Percentiles rank a stretch among this genome's conserved stretches.
These are phyloP conservation scores for Pichia phayaonensis DNA, from an alignment of 805 yeast genomes.

Conservation along the genomic window DNA sequence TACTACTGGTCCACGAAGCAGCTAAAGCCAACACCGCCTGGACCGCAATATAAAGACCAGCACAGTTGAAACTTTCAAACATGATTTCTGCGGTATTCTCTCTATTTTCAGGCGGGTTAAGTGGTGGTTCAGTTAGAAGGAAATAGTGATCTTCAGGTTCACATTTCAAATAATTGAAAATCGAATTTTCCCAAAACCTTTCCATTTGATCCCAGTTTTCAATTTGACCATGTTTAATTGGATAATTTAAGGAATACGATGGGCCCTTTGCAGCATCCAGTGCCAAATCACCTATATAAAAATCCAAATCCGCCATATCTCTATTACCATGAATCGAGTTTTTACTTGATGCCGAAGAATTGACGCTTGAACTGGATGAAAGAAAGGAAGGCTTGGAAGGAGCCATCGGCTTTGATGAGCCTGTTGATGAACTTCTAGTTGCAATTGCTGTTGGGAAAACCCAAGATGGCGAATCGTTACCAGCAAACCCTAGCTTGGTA, in stretches of 20 bases:
- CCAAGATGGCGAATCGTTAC: slow-evolving; percentile 96
- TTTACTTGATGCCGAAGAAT: background rate
- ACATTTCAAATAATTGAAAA: slow-evolving; percentile 91
- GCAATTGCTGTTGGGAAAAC: slow-evolving; percentile 96
- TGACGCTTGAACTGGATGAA: slow-evolving; percentile 23
- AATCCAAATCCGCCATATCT: slow-evolving; percentile 91
- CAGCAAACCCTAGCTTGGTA: slow-evolving; percentile 96
- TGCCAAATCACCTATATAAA: slow-evolving; percentile 95
- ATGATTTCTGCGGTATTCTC: slow-evolving; percentile 98
- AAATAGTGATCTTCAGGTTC: slow-evolving; percentile 99
- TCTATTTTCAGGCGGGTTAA: slow-evolving; percentile 99
- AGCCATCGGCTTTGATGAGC: slow-evolving; percentile 31
- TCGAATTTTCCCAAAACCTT: slow-evolving; percentile 96
- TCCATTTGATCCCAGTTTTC: slow-evolving; percentile 99
- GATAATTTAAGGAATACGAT: slow-evolving; percentile 78
- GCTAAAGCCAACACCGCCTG: slow-evolving; percentile 98
- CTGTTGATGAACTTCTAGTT: slow-evolving; percentile 47
- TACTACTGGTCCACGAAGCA: slow-evolving; percentile 97
- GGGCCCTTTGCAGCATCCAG: slow-evolving; percentile 86
- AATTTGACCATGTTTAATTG: slow-evolving; percentile 95
- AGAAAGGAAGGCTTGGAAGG: slow-evolving; percentile 42
- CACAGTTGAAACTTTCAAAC: slow-evolving; percentile 98
- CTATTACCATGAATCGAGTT: slow-evolving; percentile 38
- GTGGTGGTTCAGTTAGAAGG: slow-evolving; percentile 93
- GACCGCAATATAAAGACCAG: slow-evolving; percentile 96